Percentiles rank a stretch among this genome's conserved stretches.
Evolutionary conservation across 2,329 filamentous ascomycete genomes (phyloP).

Genomic region (Diaporthe longicolla): DNA sequence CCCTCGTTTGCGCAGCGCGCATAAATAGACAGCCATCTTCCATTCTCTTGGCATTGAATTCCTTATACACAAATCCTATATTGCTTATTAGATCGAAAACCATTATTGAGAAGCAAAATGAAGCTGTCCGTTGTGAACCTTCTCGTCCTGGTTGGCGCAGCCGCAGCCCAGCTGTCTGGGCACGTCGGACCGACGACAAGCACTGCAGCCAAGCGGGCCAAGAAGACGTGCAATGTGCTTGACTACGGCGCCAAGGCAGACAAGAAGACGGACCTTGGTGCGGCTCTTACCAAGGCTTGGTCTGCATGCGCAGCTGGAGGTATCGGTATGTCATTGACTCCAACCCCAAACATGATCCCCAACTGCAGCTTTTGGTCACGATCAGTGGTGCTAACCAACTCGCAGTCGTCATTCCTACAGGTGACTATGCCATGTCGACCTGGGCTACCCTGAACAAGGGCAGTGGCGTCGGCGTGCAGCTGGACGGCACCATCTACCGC

Average conservation of each 20-base stretch:
- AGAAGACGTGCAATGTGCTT: constrained; percentile 62
- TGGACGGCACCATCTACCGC: constrained; percentile 56
- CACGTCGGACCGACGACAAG: constrained; percentile 49
- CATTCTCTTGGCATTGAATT: not conserved
- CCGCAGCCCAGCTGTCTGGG: constrained; percentile 46
- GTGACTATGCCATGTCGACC: constrained; percentile 61
- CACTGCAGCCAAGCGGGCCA: constrained; percentile 47
- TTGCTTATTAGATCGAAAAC: not conserved
- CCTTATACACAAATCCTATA: too few species aligned
- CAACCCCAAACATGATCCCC: fast-evolving
- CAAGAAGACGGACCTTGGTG: constrained; percentile 48
- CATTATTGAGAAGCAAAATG: not conserved
- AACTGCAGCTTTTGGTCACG: not conserved
- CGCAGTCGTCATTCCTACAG: constrained; percentile 62
- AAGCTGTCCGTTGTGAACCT: not conserved
- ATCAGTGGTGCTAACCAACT: not conserved
- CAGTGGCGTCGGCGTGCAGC: constrained; percentile 61
- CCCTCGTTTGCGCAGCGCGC: constrained; percentile 1
- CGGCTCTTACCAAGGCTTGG: constrained; percentile 46
- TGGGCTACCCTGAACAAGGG: constrained; percentile 63
- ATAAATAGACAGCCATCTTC: not conserved
- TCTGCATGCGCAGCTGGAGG: constrained; percentile 62
- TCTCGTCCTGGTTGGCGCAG: constrained; percentile 13
- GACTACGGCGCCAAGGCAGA: constrained; percentile 65
- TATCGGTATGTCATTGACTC: not conserved